Evolutionary conservation across 2,329 filamentous ascomycete species (phyloP).

Genomic region (Pseudopyrenochaeta lycopersici): DNA sequence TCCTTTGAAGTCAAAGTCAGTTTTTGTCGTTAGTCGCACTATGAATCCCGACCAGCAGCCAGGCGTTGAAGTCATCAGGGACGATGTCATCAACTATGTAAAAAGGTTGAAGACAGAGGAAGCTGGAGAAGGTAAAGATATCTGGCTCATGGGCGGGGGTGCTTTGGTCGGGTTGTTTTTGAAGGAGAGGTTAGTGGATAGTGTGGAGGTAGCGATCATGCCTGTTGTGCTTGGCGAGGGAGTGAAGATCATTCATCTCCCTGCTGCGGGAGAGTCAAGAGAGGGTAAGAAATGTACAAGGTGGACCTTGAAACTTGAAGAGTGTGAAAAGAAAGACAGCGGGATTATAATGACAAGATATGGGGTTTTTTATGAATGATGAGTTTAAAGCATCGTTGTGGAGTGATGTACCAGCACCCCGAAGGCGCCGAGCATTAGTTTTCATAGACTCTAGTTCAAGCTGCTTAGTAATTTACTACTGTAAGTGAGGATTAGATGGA

Average conservation of each 20-base stretch:
- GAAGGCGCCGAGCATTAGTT: too few species aligned
- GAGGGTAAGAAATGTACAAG: neutral
- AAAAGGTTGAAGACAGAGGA: neutral
- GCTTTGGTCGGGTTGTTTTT: neutral
- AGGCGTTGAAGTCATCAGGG: neutral
- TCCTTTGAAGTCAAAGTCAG: neutral
- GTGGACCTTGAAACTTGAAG: neutral
- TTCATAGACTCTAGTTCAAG: too few species aligned
- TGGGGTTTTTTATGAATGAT: slow-evolving; percentile 1
- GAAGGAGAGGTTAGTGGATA: slow-evolving; percentile 3
- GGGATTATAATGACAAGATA: slow-evolving; percentile 5
- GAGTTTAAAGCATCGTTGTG: too few species aligned
- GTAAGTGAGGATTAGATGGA: too few species aligned
- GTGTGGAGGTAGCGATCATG: slow-evolving; percentile 10
- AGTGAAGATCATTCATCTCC: neutral
- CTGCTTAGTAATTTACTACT: too few species aligned
- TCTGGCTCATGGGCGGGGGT: slow-evolving; percentile 4
- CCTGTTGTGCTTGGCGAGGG: slow-evolving; percentile 7
- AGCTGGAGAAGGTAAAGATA: neutral
- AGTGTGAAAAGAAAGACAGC: neutral
- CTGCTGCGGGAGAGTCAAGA: neutral
- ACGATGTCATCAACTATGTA: neutral
- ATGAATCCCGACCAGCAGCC: neutral
- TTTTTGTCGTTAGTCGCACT: slow-evolving; percentile 5
- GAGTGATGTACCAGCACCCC: too few species aligned